Evolutionary conservation across 208 protist genomes (phyloP), one percentile per base, ranked within the genome.

Genomic region (Trichomonas tenax): DNA sequence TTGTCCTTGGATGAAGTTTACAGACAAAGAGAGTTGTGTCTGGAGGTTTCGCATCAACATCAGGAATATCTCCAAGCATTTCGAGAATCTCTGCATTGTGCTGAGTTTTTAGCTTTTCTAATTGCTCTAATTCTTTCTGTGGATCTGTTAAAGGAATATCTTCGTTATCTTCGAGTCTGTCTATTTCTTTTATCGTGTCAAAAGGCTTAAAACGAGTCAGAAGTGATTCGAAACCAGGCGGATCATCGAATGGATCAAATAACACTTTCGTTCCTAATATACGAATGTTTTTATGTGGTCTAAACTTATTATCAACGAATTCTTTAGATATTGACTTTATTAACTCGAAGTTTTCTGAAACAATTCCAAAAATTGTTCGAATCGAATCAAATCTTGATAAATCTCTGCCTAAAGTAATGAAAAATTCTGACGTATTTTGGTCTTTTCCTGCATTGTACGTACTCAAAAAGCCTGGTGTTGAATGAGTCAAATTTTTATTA

Each of bases 61-160:
- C 89, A n/a, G 89, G 89, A 72, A 96, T 96, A 72, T 96, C 89
- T 10, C 89, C 89, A 23, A 96, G 15, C 89, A 96, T 48, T 96
- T 96, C 89, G 2, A 96, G 36, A 6, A 96, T 72, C 45, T 81
- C 17, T 2, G 89, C 89, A 72, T 96, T 72, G 26, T 51, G 49
- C 1, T 40, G 21, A 0, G 89, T 45, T 40, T 96, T 63, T 34
- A 81, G 26, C 17, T 72, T 34, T 34, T 40, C 46, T 15, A 96
- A 45, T 96, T 96, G 31, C 72, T 96, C 89, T 45, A 17, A 17
- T 21, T 34, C 3, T 81, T 96, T 8, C 41, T 72, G 31, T 81
- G 31, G 17, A 31, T 6, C 15, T 17, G 45, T 72, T 26, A 81
- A 26, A 8, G 17, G 34, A 81, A 81, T 63, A 17, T 81, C 26